A percentile compares a stretch with the other conserved stretches of the same genome.
Evolutionary conservation across 1,284 basidiomycete genomes (phyloP).

Genomic region (Gomphus bonarii): DNA sequence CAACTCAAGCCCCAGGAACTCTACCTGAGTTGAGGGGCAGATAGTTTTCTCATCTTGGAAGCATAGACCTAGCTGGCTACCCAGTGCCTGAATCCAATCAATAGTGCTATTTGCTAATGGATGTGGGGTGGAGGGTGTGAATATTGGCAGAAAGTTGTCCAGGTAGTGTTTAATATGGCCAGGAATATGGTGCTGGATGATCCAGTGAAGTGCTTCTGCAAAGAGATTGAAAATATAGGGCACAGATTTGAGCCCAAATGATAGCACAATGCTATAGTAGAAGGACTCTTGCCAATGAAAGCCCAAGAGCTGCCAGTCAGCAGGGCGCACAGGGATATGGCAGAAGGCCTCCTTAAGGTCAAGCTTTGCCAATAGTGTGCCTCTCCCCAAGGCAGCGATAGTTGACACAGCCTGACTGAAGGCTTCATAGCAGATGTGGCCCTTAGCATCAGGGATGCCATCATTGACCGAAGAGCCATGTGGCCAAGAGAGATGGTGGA

Average conservation of each 20-base stretch:
- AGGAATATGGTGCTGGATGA: conserved; percentile 12
- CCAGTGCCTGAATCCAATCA: neutral
- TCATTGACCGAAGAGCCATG: conserved; percentile 12
- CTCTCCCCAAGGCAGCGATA: conserved; percentile 3
- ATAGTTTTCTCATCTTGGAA: conserved; percentile 11
- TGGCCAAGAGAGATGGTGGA: conserved; percentile 16
- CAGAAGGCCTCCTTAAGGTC: conserved; percentile 16
- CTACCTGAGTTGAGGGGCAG: neutral
- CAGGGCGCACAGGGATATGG: conserved; percentile 12
- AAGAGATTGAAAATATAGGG: conserved; percentile 18
- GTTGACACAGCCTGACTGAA: neutral
- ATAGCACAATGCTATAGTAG: neutral
- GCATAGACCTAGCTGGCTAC: conserved; percentile 4
- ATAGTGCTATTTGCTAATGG: neutral
- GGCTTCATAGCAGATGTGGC: conserved; percentile 11
- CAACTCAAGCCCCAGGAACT: too few species aligned
- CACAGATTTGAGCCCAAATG: conserved; percentile 3
- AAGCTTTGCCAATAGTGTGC: conserved; percentile 12
- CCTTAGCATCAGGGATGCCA: conserved; percentile 12
- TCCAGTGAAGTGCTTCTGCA: conserved; percentile 17
- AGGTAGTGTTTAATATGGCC: conserved; percentile 14
- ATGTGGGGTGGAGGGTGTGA: neutral
- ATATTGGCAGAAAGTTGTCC: conserved; percentile 13
- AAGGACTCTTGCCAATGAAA: conserved; percentile 6
- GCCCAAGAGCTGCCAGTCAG: conserved; percentile 13